phyloP scores from a whole-genome alignment of 2,329 filamentous ascomycete species.

The Colletotrichum zoysiae region DNA sequence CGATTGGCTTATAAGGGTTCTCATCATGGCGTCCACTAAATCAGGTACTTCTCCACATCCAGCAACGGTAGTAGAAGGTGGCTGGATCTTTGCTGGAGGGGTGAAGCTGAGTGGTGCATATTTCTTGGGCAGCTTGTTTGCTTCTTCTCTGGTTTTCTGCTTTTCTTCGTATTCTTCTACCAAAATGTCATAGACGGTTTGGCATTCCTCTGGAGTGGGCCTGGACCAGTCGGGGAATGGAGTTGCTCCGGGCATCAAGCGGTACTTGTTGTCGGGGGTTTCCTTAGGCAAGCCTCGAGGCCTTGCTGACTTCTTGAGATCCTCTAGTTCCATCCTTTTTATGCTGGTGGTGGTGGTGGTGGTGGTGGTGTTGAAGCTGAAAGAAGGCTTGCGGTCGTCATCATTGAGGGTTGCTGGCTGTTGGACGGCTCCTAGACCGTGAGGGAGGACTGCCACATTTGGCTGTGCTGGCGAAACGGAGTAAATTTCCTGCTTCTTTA shows the following conservation, averaged over 20 bases:
- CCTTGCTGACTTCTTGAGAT: slow-evolving; percentile 43
- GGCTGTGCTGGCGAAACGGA: neutral
- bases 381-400: neutral
- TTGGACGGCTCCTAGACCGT: slow-evolving; percentile 41
- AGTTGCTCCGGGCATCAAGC: slow-evolving; percentile 66
- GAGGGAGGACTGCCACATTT: slow-evolving; percentile 21
- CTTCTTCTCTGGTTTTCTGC: neutral
- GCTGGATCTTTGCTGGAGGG: slow-evolving; percentile 75
- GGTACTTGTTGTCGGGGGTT: slow-evolving; percentile 55
- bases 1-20: slow-evolving; percentile 66
- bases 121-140: neutral
- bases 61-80: slow-evolving; percentile 77
- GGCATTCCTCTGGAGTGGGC: slow-evolving; percentile 77
- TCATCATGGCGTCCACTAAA: slow-evolving; percentile 65
- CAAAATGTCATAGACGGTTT: slow-evolving; percentile 76
- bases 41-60: slow-evolving; percentile 73
- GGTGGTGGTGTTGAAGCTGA: neutral
- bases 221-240: slow-evolving; percentile 77
- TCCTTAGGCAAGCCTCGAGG: slow-evolving; percentile 46
- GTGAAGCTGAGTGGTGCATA: slow-evolving; percentile 53
- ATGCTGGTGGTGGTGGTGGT: too few relatives aligned
- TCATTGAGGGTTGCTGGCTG: neutral
- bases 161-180: slow-evolving; percentile 72
- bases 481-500: neutral
- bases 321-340: neutral